Evolutionary conservation across 1,284 basidiomycete species (phyloP).

Genomic region (Calocybe gambosa): DNA sequence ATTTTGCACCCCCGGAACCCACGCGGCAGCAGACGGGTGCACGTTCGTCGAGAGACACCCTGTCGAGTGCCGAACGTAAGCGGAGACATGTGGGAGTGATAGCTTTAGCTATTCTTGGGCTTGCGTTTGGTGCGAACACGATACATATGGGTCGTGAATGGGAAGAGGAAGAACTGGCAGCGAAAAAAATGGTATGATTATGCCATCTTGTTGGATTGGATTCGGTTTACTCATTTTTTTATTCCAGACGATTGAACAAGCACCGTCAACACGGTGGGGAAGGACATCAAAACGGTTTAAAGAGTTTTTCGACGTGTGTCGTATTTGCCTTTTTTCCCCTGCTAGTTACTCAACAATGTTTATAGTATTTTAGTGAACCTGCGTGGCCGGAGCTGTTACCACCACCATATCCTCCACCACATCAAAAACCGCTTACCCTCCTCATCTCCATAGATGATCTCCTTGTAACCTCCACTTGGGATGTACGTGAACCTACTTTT

Average conservation of each 20-base stretch:
- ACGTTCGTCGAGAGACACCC: conserved; percentile 60
- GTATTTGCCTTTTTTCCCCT: conserved; percentile 19
- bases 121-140: conserved; percentile 39
- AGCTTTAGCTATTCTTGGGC: conserved; percentile 46
- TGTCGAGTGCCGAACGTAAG: conserved; percentile 68
- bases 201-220: not conserved
- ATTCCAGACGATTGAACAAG: conserved; percentile 46
- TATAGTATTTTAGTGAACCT: conserved; percentile 86
- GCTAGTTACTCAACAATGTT: not conserved
- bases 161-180: conserved; percentile 48
- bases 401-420: conserved; percentile 76
- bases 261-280: conserved; percentile 53
- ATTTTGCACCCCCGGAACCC: conserved; percentile 47
- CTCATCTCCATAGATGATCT: conserved; percentile 91
- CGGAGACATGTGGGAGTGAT: conserved; percentile 51
- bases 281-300: conserved; percentile 54
- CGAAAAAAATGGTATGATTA: conserved; percentile 43
- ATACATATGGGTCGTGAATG: conserved; percentile 59
- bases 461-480: conserved; percentile 89
- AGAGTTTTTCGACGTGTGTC: conserved; percentile 55
- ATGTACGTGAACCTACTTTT: conserved; percentile 51
- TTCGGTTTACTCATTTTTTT: conserved; percentile 2
- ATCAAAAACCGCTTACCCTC: conserved; percentile 89
- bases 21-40: conserved; percentile 55
- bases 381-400: conserved; percentile 90